These are phyloP conservation scores for Barbarea vulgaris DNA, from an alignment of 345 rosid genomes.

Conservation along the genomic window DNA sequence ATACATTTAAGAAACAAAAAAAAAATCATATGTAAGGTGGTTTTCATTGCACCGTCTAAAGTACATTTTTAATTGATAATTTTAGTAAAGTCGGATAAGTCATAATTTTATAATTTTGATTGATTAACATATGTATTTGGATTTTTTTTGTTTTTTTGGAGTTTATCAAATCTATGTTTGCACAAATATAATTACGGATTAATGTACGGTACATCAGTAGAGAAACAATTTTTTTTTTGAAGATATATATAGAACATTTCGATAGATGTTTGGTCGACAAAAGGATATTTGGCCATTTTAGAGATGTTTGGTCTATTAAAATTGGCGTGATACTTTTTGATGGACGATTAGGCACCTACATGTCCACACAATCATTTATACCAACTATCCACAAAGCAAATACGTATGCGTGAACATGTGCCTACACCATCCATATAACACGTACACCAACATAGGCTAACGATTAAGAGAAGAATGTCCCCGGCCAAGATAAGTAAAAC, in stretches of 20 bases:
- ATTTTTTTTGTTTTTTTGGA: background rate
- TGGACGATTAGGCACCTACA: background rate
- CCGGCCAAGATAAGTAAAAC: no score
- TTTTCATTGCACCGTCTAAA: conserved; percentile 14
- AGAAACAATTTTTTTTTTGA: background rate
- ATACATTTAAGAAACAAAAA: background rate
- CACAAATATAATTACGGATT: background rate
- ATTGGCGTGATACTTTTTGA: background rate
- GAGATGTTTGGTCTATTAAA: background rate
- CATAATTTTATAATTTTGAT: background rate
- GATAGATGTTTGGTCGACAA: no score
- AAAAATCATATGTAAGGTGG: conserved; percentile 7
- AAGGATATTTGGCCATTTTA: background rate
- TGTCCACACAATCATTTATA: background rate
- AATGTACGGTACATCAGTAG: background rate
- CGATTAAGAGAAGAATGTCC: no score
- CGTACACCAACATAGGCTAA: background rate
- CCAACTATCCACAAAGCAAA: background rate
- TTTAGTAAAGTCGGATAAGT: background rate
- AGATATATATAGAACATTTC: background rate
- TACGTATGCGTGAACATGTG: conserved; percentile 3
- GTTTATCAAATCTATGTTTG: background rate
- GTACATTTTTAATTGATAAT: background rate
- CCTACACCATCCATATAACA: background rate
- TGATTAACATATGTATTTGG: background rate